These are phyloP conservation scores for Tricladium varicosporioides DNA, from an alignment of 2,329 filamentous ascomycete genomes.

Conservation along the genomic window DNA sequence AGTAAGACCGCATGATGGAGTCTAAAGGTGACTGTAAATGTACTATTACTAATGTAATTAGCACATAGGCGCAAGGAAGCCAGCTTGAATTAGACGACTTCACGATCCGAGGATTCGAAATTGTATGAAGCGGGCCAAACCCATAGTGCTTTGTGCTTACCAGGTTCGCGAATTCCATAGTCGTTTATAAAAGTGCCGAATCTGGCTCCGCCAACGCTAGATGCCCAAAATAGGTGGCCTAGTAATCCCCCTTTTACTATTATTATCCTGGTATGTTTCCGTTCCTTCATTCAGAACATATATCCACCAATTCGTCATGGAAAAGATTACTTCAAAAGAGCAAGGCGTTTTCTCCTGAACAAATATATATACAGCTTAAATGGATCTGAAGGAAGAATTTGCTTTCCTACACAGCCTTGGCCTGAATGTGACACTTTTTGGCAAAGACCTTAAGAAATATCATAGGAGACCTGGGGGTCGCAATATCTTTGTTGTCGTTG, in stretches of 20 bases:
- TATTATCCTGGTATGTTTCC: not conserved
- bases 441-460: not conserved
- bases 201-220: not conserved
- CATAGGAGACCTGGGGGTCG: not conserved
- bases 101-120: not conserved
- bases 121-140: not conserved
- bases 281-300: not conserved
- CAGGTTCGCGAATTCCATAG: not conserved
- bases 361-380: not conserved
- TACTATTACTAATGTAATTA: not conserved
- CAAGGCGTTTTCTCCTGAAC: not conserved
- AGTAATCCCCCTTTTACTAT: not conserved
- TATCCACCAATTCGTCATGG: not conserved
- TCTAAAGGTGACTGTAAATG: not conserved
- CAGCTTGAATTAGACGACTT: not conserved
- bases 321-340: not conserved
- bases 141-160: not conserved
- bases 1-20: not conserved
- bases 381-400: not conserved
- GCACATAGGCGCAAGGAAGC: not conserved
- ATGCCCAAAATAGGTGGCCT: not conserved
- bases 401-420: not conserved
- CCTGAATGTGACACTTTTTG: not conserved
- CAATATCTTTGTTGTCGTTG: not conserved
- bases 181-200: not conserved